Conservation (phyloP, 495 filamentous ascomycete species). For the Friedmanniomyces simplex region DNA sequence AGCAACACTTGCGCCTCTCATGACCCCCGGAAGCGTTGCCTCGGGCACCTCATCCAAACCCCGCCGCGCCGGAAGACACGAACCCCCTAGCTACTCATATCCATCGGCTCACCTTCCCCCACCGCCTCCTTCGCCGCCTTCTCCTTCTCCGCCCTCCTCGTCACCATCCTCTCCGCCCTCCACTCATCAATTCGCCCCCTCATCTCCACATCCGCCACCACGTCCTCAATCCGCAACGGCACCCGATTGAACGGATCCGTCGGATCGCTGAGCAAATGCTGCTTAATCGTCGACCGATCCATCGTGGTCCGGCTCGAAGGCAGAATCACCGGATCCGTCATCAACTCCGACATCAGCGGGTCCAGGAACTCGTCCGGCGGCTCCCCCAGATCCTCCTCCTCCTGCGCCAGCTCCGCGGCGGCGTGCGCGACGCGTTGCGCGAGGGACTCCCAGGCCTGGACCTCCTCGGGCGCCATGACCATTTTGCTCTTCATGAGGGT, state of each 20-base stretch:
- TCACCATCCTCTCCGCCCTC: conserved; percentile 52
- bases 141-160: conserved; percentile 27
- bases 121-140: background rate
- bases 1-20: no score
- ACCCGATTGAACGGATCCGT: conserved; percentile 87
- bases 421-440: conserved; percentile 42
- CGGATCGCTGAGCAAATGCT: conserved; percentile 81
- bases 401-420: conserved; percentile 63
- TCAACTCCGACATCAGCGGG: conserved; percentile 81
- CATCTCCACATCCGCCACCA: conserved; percentile 62
- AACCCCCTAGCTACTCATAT: background rate
- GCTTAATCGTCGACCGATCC: conserved; percentile 80
- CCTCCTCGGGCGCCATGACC: conserved; percentile 57
- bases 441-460: conserved; percentile 58
- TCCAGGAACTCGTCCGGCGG: conserved; percentile 81
- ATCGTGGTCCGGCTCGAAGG: conserved; percentile 62
- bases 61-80: no score
- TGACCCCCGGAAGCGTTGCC: no score
- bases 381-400: conserved; percentile 81
- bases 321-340: conserved; percentile 89
- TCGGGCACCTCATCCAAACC: no score
- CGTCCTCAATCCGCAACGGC: conserved; percentile 85
- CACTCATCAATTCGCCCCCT: conserved; percentile 69
- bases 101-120: conserved; percentile 4
- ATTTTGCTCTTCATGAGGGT: conserved; percentile 52